Evolutionary conservation across 2,329 filamentous ascomycete genomes (phyloP), one percentile per base, ranked within the genome.

Genomic region (Cladosporium phlei): DNA sequence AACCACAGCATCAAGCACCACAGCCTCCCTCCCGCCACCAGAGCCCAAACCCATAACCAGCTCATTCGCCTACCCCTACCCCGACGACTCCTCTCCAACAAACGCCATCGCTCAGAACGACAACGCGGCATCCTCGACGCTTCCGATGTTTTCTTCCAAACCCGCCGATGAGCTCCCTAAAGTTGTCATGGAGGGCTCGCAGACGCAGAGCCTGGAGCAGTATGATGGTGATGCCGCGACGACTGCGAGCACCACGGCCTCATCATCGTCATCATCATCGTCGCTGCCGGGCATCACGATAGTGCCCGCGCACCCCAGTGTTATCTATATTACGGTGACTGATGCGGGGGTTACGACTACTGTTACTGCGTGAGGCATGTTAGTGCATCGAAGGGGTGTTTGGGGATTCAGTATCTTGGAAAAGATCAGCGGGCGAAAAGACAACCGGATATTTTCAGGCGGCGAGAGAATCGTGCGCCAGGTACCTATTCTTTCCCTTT

Each of bases 261-360:
- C n/a, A n/a, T n/a, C n/a, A n/a, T n/a, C n/a, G n/a, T n/a, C n/a
- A n/a, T n/a, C n/a, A n/a, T n/a, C n/a, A n/a, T n/a, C n/a, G n/a
- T n/a, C 19, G 12, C 9, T 47, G 5, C 45, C 45, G 6, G 45
- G 45, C 11, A 47, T 47, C 9, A 47, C 45, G 19, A 47, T 47
- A 5, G 21, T 47, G 12, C 45, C 45, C 8, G 35, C 33, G 20
- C 40, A 47, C 9, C 45, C 45, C 3, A 47, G 45, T 21, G 45
- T 47, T 21, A 40, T 47, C 10, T 47, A 40, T 19, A 40, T 47
- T 37, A 47, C 44, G 16, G 45, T 47, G 21, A 47, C 45, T 19
- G 45, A 47, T 14, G 24, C 45, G 8, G 38, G 29, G 9, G 49
- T 35, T n/a, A 49, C 48, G 25, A 51, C 45, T 16, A 49, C 51